These are phyloP conservation scores for Russula sp. DNA, from an alignment of 768 basidiomycete genomes.

Conservation along the genomic window DNA sequence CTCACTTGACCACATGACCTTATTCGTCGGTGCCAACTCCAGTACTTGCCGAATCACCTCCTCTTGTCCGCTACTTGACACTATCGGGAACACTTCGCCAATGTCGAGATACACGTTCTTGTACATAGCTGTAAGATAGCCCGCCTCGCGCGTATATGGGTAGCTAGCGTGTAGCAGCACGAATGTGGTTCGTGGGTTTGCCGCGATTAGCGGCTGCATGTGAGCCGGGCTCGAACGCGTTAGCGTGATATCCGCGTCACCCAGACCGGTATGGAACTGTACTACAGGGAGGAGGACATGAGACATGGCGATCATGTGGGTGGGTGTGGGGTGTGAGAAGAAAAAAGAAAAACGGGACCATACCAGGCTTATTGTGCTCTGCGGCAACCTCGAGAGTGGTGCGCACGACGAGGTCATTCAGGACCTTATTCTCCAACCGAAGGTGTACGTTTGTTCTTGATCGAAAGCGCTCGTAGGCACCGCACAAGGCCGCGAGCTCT, in stretches of 20 bases:
- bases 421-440: slow-evolving; percentile 49
- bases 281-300: no score
- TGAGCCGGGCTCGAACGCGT: slow-evolving; percentile 52
- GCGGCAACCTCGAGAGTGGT: slow-evolving; percentile 47
- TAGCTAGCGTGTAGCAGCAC: slow-evolving; percentile 73
- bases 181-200: slow-evolving; percentile 50
- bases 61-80: slow-evolving; percentile 58
- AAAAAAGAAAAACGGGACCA: background rate
- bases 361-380: slow-evolving; percentile 52
- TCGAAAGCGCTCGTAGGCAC: slow-evolving; percentile 23
- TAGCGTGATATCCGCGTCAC: slow-evolving; percentile 63
- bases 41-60: slow-evolving; percentile 52
- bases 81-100: slow-evolving; percentile 62
- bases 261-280: slow-evolving; percentile 80
- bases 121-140: slow-evolving; percentile 66
- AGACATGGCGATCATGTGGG: no score
- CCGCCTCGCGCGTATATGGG: slow-evolving; percentile 71
- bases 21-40: slow-evolving; percentile 68
- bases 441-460: slow-evolving; percentile 30
- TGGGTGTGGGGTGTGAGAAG: no score
- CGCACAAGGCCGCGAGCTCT: background rate
- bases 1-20: slow-evolving; percentile 77
- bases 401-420: slow-evolving; percentile 64
- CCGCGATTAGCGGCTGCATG: slow-evolving; percentile 61
- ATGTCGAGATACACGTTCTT: slow-evolving; percentile 68